Evolutionary conservation across 2,329 filamentous ascomycete species (phyloP), one percentile per base, ranked within the genome.

Genomic region (Drechslerella dactyloides): DNA sequence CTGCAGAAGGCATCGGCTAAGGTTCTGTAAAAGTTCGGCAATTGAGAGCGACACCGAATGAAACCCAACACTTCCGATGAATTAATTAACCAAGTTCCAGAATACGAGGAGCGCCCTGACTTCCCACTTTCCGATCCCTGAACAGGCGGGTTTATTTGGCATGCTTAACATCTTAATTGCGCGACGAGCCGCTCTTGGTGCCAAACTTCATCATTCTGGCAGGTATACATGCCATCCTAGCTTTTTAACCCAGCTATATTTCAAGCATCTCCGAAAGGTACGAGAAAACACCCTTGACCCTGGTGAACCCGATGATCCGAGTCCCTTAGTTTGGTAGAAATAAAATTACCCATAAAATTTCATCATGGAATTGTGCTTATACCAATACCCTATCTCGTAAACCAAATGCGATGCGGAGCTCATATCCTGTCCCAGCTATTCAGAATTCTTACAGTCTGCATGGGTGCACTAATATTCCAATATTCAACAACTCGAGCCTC

Each of bases 321-420:
- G 53, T 15, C 17, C 53, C 40, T 44, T 23, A 56, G 23, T 58
- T 58, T 15, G 40, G 23, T 23, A 50, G n/a, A n/a, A n/a, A n/a
- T n/a, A 51, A 51, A 40, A 60, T 51, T 60, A n/a, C n/a, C n/a
- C n/a, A n/a, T n/a, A 51, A 51, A 40, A 60, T 51, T 60, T 51
- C 17, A 21, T 42, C 27, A 51, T 19, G 5, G 11, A 24, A n/a
- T 11, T 11, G 27, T 51, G 17, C 37, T 52, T 50, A 59, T 48
- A 59, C 17, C 13, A 13, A 42, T 5, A 17, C 37, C 37, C n/a
- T 42, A 17, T 17, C 37, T 42, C 37, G 37, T 42, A 42, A 42
- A 42, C 5, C 37, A 42, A 42, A 42, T 42, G 37, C 37, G 37
- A 42, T 17, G 37, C 37, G 37, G 37, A 42, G 37, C 54, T 37